Evolutionary conservation across 108 stramenopile species (phyloP), one percentile per base, ranked within the genome.

Genomic region (Cylindrotheca closterium): DNA sequence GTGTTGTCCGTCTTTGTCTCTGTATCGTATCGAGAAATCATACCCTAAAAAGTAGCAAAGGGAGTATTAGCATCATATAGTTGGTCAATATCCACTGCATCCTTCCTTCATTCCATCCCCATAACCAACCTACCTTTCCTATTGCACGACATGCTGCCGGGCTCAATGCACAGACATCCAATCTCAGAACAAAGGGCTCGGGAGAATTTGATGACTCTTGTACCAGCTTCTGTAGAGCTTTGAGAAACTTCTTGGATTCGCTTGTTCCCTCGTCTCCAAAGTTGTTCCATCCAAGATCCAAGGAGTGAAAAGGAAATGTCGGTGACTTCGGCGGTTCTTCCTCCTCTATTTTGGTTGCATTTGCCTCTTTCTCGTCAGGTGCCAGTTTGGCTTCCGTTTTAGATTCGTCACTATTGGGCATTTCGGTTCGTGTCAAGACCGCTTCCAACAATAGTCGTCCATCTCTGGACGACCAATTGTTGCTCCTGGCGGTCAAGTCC

Each of bases 141-240:
- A 89, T 78, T 37, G 85, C 81, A 21, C 92, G 75, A 74, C 86
- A 88, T 31, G 83, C 68, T 23, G 81, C 76, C 24, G 92, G 86
- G 37, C 87, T 83, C 31, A 93, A 62, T 0, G 84, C 80, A 63
- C 85, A 93, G 22, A 76, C 69, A 23, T 86, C 37, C 10, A 42
- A 15, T 42, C 37, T 42, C 37, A 42, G 15, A 10, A 42, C 15
- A 42, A 42, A 42, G 37, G 10, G 7, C 15, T 42, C 10, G 15
- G 37, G 15, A 42, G 7, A 10, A 10, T 7, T 15, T 15, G 10
- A 10, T 7, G 37, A 10, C 37, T 42, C 37, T 42, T 15, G 37
- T 10, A 42, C 15, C 15, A 15, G 7, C 37, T 15, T 7, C 15
- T 42, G 37, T 15, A 42, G 15, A 42, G 37, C 37, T 42, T 42